Base-by-base conservation (phyloP, 176 grass and related monocot genomes). In the Elymus sibiricus region DNA sequence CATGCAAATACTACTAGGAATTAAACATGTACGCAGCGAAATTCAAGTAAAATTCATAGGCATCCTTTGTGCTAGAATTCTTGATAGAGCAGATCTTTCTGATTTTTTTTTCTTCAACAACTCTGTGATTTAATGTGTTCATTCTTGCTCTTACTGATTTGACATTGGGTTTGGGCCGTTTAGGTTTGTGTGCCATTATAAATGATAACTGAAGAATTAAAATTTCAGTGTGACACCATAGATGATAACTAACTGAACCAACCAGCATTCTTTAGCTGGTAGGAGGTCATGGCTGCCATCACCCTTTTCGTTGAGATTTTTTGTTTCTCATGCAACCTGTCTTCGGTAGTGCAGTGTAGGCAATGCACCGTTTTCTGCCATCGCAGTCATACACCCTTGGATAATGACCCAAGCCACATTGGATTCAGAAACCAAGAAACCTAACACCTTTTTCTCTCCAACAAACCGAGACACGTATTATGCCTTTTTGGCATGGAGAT, bases 401-500 rank as follows among this genome's bases (percentile, higher is more conserved):
- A 53, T 53, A 53, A 53, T 0, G 49, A 15, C 58, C 26, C 74
- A 83, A 61, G 34, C 68, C n/a, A 44, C 66, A 59, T 61, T 62
- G n/a, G 76, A 66, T 70, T 76, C 62, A 22, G 69, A 84, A 42
- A 70, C 38, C 68, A 77, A 84, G 37, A 76, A 63, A 25, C 15
- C 47, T 43, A 93, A 87, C 70, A 21, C 58, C 64, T 58, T 89
- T 40, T 27, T 34, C 32, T 44, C 22, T 77, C 62, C 27, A 70
- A 37, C 76, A 24, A 86, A 82, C 34, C 13, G 82, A 32, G 82
- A 83, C 88, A 88, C 73, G 89, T 90, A 75, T 29, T 38, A 26
- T 34, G 12, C n/a, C 65, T 74, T 55, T 60, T 59, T 34, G 46
- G 37, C 26, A 79, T 11, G 16, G 5, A 19, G 49, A 51, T 51